Conservation (phyloP, 129 eudicot genomes). For the Ambrosia artemisiifolia region DNA sequence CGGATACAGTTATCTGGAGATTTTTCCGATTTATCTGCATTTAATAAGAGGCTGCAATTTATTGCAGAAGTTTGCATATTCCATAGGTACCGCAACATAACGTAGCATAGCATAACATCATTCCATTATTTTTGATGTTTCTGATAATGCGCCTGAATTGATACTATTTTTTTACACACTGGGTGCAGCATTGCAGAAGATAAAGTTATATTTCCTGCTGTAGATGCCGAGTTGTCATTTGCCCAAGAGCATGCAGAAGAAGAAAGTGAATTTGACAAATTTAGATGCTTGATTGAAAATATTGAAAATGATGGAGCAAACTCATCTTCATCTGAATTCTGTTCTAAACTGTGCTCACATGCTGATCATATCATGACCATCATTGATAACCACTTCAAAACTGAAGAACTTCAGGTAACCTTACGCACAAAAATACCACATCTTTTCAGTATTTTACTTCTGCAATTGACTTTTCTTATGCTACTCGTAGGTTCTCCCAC, state of each 20-base stretch:
- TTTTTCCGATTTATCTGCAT: conserved; percentile 82
- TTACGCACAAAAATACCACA: conserved; percentile 1
- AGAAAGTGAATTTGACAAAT: conserved; percentile 83
- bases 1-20: conserved; percentile 71
- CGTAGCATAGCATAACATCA: background rate
- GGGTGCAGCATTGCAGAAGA: conserved; percentile 97
- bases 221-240: conserved; percentile 84
- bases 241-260: conserved; percentile 98
- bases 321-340: conserved; percentile 86
- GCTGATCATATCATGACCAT: conserved; percentile 92
- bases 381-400: conserved; percentile 73
- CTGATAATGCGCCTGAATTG: background rate
- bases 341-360: conserved; percentile 67
- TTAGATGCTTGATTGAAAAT: conserved; percentile 84
- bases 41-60: conserved; percentile 81
- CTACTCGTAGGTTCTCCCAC: conserved; percentile 79
- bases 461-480: background rate
- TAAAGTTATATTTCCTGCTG: conserved; percentile 94
- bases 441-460: background rate
- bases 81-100: conserved; percentile 57
- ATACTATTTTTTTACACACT: conserved; percentile 21
- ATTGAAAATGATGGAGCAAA: conserved; percentile 84
- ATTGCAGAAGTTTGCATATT: conserved; percentile 98
- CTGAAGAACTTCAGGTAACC: conserved; percentile 78
- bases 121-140: background rate